A percentile compares a stretch with the other conserved stretches of the same genome.
Evolutionary conservation across 2,329 filamentous ascomycete genomes (phyloP).

Genomic region (Botrytis porri): DNA sequence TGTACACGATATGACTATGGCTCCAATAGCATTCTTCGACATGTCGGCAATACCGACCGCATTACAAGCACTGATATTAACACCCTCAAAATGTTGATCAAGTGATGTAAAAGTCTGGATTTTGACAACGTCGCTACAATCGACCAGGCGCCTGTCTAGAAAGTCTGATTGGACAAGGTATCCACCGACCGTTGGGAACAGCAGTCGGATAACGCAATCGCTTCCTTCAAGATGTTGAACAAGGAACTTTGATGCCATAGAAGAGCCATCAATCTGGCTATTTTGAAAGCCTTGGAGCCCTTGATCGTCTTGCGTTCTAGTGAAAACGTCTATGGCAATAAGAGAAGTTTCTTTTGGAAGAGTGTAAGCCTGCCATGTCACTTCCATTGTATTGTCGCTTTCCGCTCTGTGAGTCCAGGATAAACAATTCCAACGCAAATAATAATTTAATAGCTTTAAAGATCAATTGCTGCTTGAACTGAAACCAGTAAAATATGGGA

Average conservation of each 20-base stretch:
- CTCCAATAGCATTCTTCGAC: background rate
- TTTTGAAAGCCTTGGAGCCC: background rate
- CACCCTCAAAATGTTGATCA: background rate
- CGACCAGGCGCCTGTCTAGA: background rate
- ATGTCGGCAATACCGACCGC: background rate
- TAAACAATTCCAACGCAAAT: background rate
- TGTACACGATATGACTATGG: background rate
- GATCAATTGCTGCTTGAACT: background rate
- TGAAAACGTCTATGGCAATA: background rate
- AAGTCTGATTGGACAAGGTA: constrained; percentile 1
- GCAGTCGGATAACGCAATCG: background rate
- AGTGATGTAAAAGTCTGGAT: background rate
- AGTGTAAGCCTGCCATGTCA: background rate
- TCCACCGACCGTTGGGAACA: background rate
- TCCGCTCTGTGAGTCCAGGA: background rate
- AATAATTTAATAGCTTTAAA: background rate
- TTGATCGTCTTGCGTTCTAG: background rate
- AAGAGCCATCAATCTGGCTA: background rate
- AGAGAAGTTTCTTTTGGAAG: background rate
- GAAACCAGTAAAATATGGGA: background rate
- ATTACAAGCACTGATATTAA: background rate
- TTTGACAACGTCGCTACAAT: background rate
- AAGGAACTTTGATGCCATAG: background rate
- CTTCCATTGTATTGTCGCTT: background rate
- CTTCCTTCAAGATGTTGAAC: background rate